Percentiles rank a stretch among this genome's conserved stretches.
phyloP scores from a whole-genome alignment of 2,329 filamentous ascomycete species.

The Thermoascus crustaceus region DNA sequence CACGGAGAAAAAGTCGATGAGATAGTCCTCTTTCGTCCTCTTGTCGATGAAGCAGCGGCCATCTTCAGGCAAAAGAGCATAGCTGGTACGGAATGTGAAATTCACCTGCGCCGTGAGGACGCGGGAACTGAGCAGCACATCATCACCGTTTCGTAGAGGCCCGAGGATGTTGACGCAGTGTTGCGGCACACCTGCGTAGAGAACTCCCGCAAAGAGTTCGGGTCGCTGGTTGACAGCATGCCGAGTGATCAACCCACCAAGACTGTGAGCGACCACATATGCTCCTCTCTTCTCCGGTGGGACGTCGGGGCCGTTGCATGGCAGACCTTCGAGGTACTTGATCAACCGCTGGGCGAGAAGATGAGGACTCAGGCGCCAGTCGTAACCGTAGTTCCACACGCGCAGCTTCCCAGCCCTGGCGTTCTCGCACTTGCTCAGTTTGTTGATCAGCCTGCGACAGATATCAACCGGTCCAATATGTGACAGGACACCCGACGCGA shows the following conservation, averaged over 20 bases:
- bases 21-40: slow-evolving; percentile 68
- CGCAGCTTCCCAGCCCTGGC: slow-evolving; percentile 61
- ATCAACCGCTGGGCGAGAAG: slow-evolving; percentile 65
- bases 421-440: slow-evolving; percentile 66
- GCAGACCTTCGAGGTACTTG: slow-evolving; percentile 63
- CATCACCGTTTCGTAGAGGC: slow-evolving; percentile 83
- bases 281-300: slow-evolving; percentile 56
- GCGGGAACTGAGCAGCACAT: slow-evolving; percentile 79
- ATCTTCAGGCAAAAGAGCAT: slow-evolving; percentile 74
- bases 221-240: slow-evolving; percentile 81
- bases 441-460: slow-evolving; percentile 70
- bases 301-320: slow-evolving; percentile 58
- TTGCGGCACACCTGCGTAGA: slow-evolving; percentile 79
- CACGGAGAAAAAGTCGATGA: slow-evolving; percentile 73
- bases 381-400: slow-evolving; percentile 87
- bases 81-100: slow-evolving; percentile 82
- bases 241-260: slow-evolving; percentile 79
- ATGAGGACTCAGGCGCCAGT: slow-evolving; percentile 83
- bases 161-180: slow-evolving; percentile 87
- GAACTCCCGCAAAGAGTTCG: slow-evolving; percentile 74
- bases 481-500: slow-evolving; percentile 79
- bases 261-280: slow-evolving; percentile 71
- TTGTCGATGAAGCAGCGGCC: slow-evolving; percentile 83
- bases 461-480: slow-evolving; percentile 90
- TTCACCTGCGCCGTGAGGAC: slow-evolving; percentile 89